These are phyloP conservation scores for Brassica rapa DNA, from an alignment of 345 rosid species.

Conservation along the genomic window DNA sequence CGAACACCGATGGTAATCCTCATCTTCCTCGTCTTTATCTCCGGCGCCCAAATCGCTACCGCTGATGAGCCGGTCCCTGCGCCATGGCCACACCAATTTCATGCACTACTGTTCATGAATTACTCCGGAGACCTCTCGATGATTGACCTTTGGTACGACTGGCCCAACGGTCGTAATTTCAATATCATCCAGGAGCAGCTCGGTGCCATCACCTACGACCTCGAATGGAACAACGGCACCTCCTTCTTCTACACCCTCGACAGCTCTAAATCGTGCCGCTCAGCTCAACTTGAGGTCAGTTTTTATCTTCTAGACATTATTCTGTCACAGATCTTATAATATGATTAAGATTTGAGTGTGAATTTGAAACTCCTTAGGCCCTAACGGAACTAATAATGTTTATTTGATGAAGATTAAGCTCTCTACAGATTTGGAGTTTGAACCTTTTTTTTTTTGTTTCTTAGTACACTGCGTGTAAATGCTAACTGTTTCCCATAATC, in stretches of 20 bases:
- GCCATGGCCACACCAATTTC: slow-evolving; percentile 69
- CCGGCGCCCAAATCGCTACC: slow-evolving; percentile 12
- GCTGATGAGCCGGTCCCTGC: slow-evolving; percentile 51
- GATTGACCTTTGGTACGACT: slow-evolving; percentile 72
- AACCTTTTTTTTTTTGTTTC: neutral
- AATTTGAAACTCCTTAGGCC: neutral
- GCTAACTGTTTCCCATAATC: too few relatives aligned
- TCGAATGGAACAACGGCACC: slow-evolving; percentile 71
- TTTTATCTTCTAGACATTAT: slow-evolving; percentile 19
- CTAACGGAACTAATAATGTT: neutral
- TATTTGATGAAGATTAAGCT: neutral
- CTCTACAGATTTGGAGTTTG: neutral
- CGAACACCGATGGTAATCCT: slow-evolving; percentile 6
- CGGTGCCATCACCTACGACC: slow-evolving; percentile 53
- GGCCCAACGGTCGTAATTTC: slow-evolving; percentile 68
- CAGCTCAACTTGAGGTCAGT: slow-evolving; percentile 50
- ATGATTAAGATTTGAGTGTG: too few relatives aligned
- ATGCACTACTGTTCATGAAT: slow-evolving; percentile 60
- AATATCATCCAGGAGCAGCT: slow-evolving; percentile 69
- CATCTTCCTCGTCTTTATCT: slow-evolving; percentile 6
- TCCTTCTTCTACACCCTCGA: slow-evolving; percentile 55
- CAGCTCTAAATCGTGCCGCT: slow-evolving; percentile 44
- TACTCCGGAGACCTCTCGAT: slow-evolving; percentile 57
- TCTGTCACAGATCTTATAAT: neutral
- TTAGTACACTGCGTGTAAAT: too few relatives aligned